These are phyloP conservation scores for Monosporascus sp. DNA, from an alignment of 2,329 filamentous ascomycete genomes.

Conservation along the genomic window DNA sequence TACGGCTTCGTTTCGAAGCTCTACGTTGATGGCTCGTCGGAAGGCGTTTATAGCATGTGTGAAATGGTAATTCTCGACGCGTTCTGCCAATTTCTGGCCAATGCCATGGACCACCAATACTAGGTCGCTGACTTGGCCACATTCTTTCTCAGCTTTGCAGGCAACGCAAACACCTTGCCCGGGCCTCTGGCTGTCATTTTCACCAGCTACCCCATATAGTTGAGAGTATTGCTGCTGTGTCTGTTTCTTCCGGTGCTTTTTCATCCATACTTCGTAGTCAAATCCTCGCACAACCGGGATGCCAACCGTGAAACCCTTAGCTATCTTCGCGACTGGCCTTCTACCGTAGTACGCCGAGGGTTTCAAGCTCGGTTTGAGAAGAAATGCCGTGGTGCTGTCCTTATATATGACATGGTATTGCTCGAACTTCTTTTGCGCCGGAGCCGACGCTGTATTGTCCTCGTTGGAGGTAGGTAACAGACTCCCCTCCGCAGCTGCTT, in stretches of 20 bases:
- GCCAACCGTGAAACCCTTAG: constrained; percentile 76
- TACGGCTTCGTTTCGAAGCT: constrained; percentile 70
- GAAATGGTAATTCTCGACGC: constrained; percentile 94
- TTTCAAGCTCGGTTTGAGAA: constrained; percentile 78
- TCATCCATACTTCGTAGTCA: constrained; percentile 70
- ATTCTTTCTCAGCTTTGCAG: constrained; percentile 58
- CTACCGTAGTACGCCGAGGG: constrained; percentile 83
- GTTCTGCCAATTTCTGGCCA: constrained; percentile 90
- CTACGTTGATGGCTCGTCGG: constrained; percentile 77
- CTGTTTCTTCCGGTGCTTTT: constrained; percentile 51
- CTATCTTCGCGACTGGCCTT: constrained; percentile 75
- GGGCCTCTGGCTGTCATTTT: constrained; percentile 17
- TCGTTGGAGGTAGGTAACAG: constrained; percentile 23
- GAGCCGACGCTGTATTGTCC: constrained; percentile 35
- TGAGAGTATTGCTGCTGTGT: constrained; percentile 19
- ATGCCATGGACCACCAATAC: constrained; percentile 93
- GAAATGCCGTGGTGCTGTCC: constrained; percentile 68
- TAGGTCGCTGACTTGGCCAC: constrained; percentile 74
- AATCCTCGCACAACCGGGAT: constrained; percentile 89
- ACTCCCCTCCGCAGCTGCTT: constrained; percentile 50
- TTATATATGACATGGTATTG: constrained; percentile 85
- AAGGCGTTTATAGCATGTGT: constrained; percentile 94
- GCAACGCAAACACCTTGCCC: constrained; percentile 40
- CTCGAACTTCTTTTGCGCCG: constrained; percentile 54
- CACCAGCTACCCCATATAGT: constrained; percentile 20